These are phyloP conservation scores for Annona squamosa DNA, from an alignment of 164 flowering plant species.

Conservation along the genomic window DNA sequence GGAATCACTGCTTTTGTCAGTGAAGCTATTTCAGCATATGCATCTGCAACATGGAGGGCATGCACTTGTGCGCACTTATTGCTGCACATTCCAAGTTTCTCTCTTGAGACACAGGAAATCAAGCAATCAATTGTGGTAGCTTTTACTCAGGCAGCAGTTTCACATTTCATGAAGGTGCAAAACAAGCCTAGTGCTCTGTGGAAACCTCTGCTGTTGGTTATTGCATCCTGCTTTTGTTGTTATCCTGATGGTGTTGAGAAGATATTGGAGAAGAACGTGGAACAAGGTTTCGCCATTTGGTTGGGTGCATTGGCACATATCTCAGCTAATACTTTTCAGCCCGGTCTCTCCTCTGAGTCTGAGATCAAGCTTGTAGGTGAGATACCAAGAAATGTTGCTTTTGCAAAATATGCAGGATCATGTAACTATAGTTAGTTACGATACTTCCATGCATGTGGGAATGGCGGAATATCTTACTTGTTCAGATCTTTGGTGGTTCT, in stretches of 20 bases:
- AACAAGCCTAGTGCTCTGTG: conserved; percentile 53
- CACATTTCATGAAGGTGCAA: conserved; percentile 38
- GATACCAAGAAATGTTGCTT: conserved; percentile 10
- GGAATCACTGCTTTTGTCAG: conserved; percentile 51
- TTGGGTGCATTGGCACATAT: conserved; percentile 39
- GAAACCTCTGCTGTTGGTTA: conserved; percentile 65
- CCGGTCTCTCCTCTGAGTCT: conserved; percentile 32
- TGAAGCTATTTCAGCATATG: conserved; percentile 54
- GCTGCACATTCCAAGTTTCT: conserved; percentile 48
- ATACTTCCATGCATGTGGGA: not conserved
- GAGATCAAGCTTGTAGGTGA: conserved; percentile 65
- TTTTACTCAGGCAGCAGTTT: conserved; percentile 48
- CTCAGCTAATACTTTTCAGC: conserved; percentile 29
- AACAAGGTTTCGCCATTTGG: conserved; percentile 46
- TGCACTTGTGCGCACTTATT: conserved; percentile 59
- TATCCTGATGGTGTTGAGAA: conserved; percentile 48
- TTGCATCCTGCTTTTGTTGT: conserved; percentile 61
- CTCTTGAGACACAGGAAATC: conserved; percentile 40
- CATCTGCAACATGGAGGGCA: conserved; percentile 70
- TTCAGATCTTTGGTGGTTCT: not conserved
- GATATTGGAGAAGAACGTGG: conserved; percentile 37
- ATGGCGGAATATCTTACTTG: not conserved
- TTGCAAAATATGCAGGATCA: not conserved
- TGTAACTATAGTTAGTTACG: not conserved
- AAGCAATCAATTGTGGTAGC: conserved; percentile 44